phyloP scores from a whole-genome alignment of 805 yeast genomes.

The Zygosaccharomyces bisporus region DNA sequence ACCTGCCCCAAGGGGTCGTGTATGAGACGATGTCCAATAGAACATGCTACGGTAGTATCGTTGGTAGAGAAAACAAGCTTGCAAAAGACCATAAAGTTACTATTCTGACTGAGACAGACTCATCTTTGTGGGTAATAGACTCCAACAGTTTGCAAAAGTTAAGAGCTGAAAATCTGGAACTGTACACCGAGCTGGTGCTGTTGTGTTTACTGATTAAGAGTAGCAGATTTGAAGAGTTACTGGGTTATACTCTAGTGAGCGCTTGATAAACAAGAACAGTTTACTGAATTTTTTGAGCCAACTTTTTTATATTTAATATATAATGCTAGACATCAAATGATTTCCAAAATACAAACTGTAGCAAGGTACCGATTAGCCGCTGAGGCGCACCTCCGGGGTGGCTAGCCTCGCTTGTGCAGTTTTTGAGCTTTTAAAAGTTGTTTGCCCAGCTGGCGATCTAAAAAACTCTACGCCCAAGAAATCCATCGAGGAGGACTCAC shows the following conservation, averaged over 20 bases:
- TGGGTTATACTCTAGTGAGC: constrained; percentile 71
- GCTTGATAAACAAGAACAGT: no score
- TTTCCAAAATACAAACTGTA: not conserved
- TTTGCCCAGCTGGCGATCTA: no score
- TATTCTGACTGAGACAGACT: constrained; percentile 56
- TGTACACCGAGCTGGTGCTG: constrained; percentile 60
- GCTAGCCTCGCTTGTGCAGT: no score
- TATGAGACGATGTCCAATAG: constrained; percentile 49
- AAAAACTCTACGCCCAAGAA: no score
- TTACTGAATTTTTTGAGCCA: no score
- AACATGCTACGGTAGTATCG: constrained; percentile 51
- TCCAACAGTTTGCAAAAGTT: constrained; percentile 44
- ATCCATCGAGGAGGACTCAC: no score
- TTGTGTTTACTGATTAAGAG: constrained; percentile 61
- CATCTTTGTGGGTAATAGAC: constrained; percentile 67
- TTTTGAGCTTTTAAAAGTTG: no score
- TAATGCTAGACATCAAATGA: not conserved
- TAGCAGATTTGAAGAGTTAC: constrained; percentile 68
- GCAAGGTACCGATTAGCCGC: no score
- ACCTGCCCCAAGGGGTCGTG: constrained; percentile 42
- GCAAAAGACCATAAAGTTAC: constrained; percentile 42
- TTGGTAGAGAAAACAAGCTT: constrained; percentile 35
- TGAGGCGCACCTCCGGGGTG: no score
- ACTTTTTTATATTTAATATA: not conserved
- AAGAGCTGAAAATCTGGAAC: constrained; percentile 45